A percentile compares a stretch with the other conserved stretches of the same genome.
Conservation (phyloP, 805 yeast genomes). For the Metschnikowia koreensis region DNA sequence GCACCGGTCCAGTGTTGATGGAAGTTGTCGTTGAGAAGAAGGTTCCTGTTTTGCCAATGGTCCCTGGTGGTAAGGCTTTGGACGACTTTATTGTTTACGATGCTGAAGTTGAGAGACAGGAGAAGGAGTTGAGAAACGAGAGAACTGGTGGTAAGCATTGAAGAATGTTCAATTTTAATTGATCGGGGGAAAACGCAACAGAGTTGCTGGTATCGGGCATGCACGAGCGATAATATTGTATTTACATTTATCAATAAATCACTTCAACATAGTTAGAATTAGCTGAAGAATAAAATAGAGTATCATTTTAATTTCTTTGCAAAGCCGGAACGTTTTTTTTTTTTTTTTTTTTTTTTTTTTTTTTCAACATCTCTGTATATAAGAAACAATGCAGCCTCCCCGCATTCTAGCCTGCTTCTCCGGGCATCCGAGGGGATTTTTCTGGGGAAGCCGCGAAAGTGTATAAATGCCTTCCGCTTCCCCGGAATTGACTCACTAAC, state of each 20-base stretch:
- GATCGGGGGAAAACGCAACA: neutral
- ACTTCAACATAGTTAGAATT: too few relatives aligned
- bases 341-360: too few relatives aligned
- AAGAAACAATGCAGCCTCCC: neutral
- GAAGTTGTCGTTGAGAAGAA: conserved; percentile 90
- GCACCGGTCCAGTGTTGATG: conserved; percentile 79
- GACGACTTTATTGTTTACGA: conserved; percentile 91
- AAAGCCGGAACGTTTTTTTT: too few relatives aligned
- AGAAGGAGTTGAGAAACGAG: conserved; percentile 61
- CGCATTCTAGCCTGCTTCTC: conserved; percentile 4
- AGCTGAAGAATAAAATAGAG: too few relatives aligned
- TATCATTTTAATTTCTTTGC: too few relatives aligned
- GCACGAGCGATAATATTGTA: neutral
- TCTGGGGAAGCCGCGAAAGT: conserved; percentile 9
- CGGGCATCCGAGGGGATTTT: conserved; percentile 7
- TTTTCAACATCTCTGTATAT: neutral
- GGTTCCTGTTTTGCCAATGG: conserved; percentile 98
- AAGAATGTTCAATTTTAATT: neutral
- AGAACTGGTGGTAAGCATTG: conserved; percentile 74
- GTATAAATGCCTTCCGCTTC: conserved; percentile 4
- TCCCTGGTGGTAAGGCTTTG: conserved; percentile 91
- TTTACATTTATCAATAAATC: neutral
- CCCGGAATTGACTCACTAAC: neutral
- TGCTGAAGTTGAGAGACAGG: conserved; percentile 72
- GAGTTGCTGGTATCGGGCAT: neutral